Conservation (phyloP, 1,284 basidiomycete species). For the Stygiomarasmius scandens region DNA sequence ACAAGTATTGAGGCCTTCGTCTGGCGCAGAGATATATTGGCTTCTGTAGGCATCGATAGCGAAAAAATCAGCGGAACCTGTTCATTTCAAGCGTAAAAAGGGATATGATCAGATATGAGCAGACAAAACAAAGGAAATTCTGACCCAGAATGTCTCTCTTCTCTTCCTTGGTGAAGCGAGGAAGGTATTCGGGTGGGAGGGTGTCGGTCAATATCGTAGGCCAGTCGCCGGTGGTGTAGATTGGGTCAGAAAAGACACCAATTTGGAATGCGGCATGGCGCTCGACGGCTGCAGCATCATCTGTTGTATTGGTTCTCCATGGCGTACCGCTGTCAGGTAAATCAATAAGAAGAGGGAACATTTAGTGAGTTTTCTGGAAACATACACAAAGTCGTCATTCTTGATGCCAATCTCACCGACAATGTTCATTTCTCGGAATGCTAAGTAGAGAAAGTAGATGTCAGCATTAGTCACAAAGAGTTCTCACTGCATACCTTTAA, state of each 20-base stretch:
- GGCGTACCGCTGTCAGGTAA: conserved; percentile 41
- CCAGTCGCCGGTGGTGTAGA: conserved; percentile 51
- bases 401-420: conserved; percentile 51
- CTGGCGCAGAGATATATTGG: conserved; percentile 41
- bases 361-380: too few relatives aligned
- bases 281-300: conserved; percentile 46
- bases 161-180: conserved; percentile 46
- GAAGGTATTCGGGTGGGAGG: conserved; percentile 42
- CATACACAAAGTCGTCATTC: conserved; percentile 49
- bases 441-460: conserved; percentile 22
- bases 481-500: conserved; percentile 35
- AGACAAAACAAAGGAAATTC: too few relatives aligned
- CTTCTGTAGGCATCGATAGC: conserved; percentile 49
- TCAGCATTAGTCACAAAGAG: background rate
- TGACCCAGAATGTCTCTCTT: conserved; percentile 42
- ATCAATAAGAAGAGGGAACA: too few relatives aligned
- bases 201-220: conserved; percentile 48
- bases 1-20: conserved; percentile 42
- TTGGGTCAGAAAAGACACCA: conserved; percentile 45
- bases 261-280: conserved; percentile 49
- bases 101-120: background rate
- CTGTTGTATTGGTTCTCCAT: conserved; percentile 46
- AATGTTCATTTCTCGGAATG: conserved; percentile 47
- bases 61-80: conserved; percentile 51
- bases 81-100: background rate